Conservation (phyloP, 2,329 filamentous ascomycete genomes). For the Cladosporium velox region DNA sequence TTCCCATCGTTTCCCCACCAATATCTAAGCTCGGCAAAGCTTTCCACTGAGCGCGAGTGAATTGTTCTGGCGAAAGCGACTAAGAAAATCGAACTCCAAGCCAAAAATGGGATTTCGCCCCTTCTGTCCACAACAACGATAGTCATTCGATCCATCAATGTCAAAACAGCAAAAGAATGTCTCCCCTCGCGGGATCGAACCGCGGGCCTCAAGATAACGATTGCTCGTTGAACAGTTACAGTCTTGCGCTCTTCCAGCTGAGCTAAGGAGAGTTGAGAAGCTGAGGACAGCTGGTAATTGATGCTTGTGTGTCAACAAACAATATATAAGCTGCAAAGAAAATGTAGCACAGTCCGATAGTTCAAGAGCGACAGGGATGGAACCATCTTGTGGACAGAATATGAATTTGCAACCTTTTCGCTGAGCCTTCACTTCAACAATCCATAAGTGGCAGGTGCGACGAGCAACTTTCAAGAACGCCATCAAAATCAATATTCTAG, state of each 20-base stretch:
- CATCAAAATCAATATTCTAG: no score
- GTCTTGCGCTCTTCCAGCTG: conserved; percentile 13
- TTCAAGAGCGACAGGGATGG: background rate
- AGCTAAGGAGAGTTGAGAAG: conserved; percentile 16
- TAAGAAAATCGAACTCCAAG: background rate
- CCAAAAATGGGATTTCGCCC: background rate
- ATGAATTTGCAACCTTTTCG: background rate
- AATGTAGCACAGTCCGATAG: no score
- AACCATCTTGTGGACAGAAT: background rate
- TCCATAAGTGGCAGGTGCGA: background rate
- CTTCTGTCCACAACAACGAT: background rate
- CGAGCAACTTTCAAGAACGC: background rate
- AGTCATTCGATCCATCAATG: background rate
- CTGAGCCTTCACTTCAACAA: background rate
- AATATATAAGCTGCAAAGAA: no score
- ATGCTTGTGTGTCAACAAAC: background rate
- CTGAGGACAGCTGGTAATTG: background rate
- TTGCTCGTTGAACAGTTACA: conserved; percentile 3
- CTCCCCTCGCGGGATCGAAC: conserved; percentile 17
- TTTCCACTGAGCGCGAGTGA: background rate
- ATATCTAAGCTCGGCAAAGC: background rate
- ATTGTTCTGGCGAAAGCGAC: background rate
- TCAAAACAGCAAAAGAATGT: background rate
- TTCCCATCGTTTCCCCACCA: background rate
- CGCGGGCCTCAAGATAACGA: conserved; percentile 14